These are phyloP conservation scores for Quillaja saponaria DNA, from an alignment of 306 rosid species.

Conservation along the genomic window DNA sequence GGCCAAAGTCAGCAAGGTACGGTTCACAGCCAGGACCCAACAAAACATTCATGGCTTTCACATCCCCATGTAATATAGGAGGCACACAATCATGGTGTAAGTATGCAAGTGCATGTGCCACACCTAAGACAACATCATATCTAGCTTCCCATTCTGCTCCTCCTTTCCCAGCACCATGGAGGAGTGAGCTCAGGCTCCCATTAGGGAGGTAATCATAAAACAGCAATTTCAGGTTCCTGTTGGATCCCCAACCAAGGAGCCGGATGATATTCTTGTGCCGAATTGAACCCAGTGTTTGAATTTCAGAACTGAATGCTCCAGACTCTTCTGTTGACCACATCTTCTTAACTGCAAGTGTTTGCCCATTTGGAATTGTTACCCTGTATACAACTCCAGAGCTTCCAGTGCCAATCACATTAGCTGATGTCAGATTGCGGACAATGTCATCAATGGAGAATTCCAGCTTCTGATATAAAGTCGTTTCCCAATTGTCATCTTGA, in stretches of 20 bases:
- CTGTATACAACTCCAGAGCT: slow-evolving; percentile 83
- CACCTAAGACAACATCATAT: slow-evolving; percentile 57
- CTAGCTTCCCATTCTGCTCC: slow-evolving; percentile 77
- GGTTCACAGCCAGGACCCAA: slow-evolving; percentile 67
- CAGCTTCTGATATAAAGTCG: slow-evolving; percentile 76
- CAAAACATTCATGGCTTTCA: slow-evolving; percentile 76
- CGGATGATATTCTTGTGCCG: slow-evolving; percentile 72
- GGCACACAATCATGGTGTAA: slow-evolving; percentile 90
- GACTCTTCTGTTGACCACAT: slow-evolving; percentile 74
- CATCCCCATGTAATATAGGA: slow-evolving; percentile 83
- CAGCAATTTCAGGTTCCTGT: slow-evolving; percentile 56
- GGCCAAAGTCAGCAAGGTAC: slow-evolving; percentile 74
- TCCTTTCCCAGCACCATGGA: slow-evolving; percentile 64
- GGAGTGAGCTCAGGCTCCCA: slow-evolving; percentile 80
- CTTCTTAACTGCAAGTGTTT: slow-evolving; percentile 70
- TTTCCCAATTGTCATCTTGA: slow-evolving; percentile 65
- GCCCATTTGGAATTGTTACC: slow-evolving; percentile 53
- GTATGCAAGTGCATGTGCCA: slow-evolving; percentile 79
- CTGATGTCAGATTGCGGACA: slow-evolving; percentile 54
- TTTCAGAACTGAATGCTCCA: slow-evolving; percentile 65
- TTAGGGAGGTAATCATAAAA: slow-evolving; percentile 78
- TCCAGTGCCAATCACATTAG: slow-evolving; percentile 78
- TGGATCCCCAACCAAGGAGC: slow-evolving; percentile 71
- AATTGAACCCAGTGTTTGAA: slow-evolving; percentile 53
- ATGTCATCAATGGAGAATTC: slow-evolving; percentile 62